Evolutionary conservation across 768 basidiomycete genomes (phyloP), one percentile per base, ranked within the genome.

Genomic region (Amanita pallidorosea): DNA sequence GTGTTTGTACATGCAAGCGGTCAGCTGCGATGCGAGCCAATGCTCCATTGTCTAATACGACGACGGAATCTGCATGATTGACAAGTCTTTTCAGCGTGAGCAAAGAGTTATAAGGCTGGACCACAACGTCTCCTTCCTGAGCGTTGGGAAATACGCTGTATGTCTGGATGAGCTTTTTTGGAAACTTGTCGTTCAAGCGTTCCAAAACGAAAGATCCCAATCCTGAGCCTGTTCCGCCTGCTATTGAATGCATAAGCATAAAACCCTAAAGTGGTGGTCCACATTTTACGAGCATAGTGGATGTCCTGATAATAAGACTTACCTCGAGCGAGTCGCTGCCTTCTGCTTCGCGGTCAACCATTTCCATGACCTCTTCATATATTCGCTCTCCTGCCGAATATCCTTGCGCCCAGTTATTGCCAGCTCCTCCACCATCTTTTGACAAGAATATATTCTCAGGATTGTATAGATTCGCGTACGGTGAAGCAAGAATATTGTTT

Each of bases 401-500:
- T 12, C 95, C 95, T 58, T 93, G 90, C 0, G 95, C 95, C 91
- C 95, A 98, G 63, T 97, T 98, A 61, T 99, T 99, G 15, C 96
- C 96, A 11, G 96, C 96, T 31, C 96, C 96, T n/a, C 96, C 94
- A 4, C 96, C 96, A 61, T 95, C 93, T 67, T 94, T 89, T 2
- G 89, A 92, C 20, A 94, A 73, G 61, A 89, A 98, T 35, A 98
- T 95, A 60, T 99, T 99, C 63, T 98, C 96, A 0, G 94, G 94
- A 63, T 99, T 99, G 67, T 97, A 99, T 31, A 99, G 69, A 59
- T 80, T 85, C 44, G 88, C 86, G 70, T 88, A 93, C 0, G 90
- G 81, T 27, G 91, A 91, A 20, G 83, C 73, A 35, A 92, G 75
- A 61, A 99, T 98, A 55, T 87, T 90, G 66, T 96, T 92, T 65